A percentile compares a stretch with the other conserved stretches of the same genome.
phyloP scores from a whole-genome alignment of 2,329 filamentous ascomycete species.

The Arthrobotrys iridis region DNA sequence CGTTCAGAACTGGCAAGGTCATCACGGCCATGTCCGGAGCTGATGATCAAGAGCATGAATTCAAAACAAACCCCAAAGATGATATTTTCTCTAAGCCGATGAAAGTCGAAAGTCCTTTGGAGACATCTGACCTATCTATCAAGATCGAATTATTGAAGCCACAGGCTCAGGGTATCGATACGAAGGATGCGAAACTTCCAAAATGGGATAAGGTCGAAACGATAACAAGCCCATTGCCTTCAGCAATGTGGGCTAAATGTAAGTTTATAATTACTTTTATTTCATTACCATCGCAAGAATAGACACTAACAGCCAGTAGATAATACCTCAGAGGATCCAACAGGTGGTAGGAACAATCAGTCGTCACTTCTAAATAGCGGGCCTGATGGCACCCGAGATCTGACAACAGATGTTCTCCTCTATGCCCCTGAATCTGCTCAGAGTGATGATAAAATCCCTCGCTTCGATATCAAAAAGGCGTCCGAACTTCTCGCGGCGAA shows the following conservation, averaged over 20 bases:
- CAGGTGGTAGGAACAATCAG: constrained; percentile 17
- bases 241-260: constrained; percentile 13
- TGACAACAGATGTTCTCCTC: constrained; percentile 6
- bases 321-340: constrained; percentile 13
- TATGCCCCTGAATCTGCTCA: neutral
- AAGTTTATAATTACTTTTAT: neutral
- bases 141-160: constrained; percentile 16
- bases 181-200: constrained; percentile 17
- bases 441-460: constrained; percentile 41
- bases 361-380: neutral
- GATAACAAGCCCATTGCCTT: constrained; percentile 5
- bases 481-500: neutral
- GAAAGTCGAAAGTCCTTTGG: neutral
- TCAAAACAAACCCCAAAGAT: neutral
- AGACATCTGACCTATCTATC: constrained; percentile 31
- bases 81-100: constrained; percentile 54
- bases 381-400: neutral
- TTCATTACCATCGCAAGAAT: neutral
- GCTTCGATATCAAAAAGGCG: constrained; percentile 43
- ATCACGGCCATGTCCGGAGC: constrained; percentile 2
- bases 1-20: constrained; percentile 23
- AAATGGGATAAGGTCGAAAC: constrained; percentile 16
- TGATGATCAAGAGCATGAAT: constrained; percentile 15
- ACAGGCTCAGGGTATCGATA: neutral
- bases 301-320: constrained; percentile 1